Conservation (phyloP, 495 filamentous ascomycete genomes). For the Bryoglossum gracile region DNA sequence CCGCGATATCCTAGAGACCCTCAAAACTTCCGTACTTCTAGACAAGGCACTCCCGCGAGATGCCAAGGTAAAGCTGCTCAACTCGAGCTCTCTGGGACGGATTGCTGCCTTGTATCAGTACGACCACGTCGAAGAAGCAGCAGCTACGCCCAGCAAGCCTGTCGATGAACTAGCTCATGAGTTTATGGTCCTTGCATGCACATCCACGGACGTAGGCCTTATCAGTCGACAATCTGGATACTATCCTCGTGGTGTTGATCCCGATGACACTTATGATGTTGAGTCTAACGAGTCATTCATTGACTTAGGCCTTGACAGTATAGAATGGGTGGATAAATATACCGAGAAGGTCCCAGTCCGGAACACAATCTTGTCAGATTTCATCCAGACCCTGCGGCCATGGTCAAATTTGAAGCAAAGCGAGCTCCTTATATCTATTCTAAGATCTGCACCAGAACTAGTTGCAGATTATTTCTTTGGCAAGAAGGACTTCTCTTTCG, state of each 20-base stretch:
- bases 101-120: conserved; percentile 69
- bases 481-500: conserved; percentile 74
- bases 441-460: conserved; percentile 73
- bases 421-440: conserved; percentile 72
- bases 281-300: conserved; percentile 40
- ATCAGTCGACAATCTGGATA: conserved; percentile 60
- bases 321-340: conserved; percentile 60
- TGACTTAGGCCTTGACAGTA: conserved; percentile 61
- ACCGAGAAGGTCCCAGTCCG: conserved; percentile 59
- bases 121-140: conserved; percentile 24
- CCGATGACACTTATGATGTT: conserved; percentile 38
- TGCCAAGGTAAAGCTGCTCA: conserved; percentile 66
- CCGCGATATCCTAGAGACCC: conserved; percentile 54
- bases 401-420: conserved; percentile 75
- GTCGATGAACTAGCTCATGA: conserved; percentile 59
- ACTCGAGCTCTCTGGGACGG: conserved; percentile 57
- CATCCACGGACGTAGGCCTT: conserved; percentile 59
- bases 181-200: conserved; percentile 67
- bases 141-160: conserved; percentile 19
- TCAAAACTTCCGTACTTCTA: conserved; percentile 59
- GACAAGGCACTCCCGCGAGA: conserved; percentile 62
- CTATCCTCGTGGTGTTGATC: conserved; percentile 62
- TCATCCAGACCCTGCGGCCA: conserved; percentile 73
- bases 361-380: conserved; percentile 66
- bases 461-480: conserved; percentile 76